These are phyloP conservation scores for Starmera caribaea DNA, from an alignment of 805 yeast genomes.

Conservation along the genomic window DNA sequence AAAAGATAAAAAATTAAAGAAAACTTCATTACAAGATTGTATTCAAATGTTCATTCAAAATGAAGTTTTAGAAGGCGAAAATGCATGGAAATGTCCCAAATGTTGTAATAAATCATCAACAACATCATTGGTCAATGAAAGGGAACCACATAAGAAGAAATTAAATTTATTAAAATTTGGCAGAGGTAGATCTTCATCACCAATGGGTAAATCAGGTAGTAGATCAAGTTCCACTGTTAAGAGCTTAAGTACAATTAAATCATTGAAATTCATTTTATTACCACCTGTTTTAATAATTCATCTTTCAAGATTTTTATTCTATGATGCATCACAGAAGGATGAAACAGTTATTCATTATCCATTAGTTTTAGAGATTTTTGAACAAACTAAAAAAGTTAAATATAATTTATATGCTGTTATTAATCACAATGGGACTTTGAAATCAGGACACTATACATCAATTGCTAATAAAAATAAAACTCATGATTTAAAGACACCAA, in stretches of 20 bases:
- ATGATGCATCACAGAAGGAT: conserved; percentile 44
- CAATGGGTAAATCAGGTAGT: conserved; percentile 5
- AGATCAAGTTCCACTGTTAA: conserved; percentile 8
- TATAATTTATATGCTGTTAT: conserved; percentile 56
- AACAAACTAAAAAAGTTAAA: conserved; percentile 24
- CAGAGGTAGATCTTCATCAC: conserved; percentile 21
- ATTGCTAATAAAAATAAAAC: conserved; percentile 40
- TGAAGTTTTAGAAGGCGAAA: conserved; percentile 59
- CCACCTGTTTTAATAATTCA: conserved; percentile 79
- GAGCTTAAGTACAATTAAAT: conserved; percentile 44
- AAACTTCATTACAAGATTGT: conserved; percentile 50
- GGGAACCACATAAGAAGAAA: conserved; percentile 8
- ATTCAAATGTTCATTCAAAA: conserved; percentile 50
- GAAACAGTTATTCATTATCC: conserved; percentile 47
- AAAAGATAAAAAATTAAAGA: conserved; percentile 21
- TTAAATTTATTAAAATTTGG: conserved; percentile 10
- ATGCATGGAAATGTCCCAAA: conserved; percentile 80
- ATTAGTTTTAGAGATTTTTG: conserved; percentile 36
- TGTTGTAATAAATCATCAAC: conserved; percentile 25
- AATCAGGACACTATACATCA: conserved; percentile 72
- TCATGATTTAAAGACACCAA: conserved; percentile 28
- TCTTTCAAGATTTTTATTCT: conserved; percentile 64
- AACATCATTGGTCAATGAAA: background rate
- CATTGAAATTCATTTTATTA: conserved; percentile 62
- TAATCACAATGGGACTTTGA: conserved; percentile 60